Evolutionary conservation across 352 stramenopile species (phyloP).

Genomic region (Pythium myriotylum): DNA sequence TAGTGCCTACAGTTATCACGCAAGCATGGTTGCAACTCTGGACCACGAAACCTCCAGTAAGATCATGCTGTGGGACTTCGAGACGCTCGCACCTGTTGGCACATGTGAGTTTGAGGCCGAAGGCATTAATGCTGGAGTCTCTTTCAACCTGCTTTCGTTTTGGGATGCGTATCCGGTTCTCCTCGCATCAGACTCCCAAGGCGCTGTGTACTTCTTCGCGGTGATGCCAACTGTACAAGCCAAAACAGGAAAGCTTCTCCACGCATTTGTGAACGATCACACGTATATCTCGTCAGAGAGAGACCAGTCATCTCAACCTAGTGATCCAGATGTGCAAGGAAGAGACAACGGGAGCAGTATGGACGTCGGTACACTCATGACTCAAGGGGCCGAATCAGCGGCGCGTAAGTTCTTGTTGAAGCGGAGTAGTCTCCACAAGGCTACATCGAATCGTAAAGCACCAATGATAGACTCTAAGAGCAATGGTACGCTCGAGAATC

Average conservation of each 20-base stretch:
- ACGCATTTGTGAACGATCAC: conserved; percentile 61
- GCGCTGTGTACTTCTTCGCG: conserved; percentile 62
- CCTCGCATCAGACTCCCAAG: conserved; percentile 47
- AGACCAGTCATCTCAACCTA: too few relatives aligned
- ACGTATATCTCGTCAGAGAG: not conserved
- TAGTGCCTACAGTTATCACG: conserved; percentile 69
- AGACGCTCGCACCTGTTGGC: conserved; percentile 55
- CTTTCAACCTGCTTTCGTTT: conserved; percentile 59
- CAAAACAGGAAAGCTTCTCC: conserved; percentile 50
- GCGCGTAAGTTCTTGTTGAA: conserved; percentile 43
- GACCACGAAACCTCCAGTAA: conserved; percentile 32
- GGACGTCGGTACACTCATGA: conserved; percentile 29
- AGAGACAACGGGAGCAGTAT: not conserved
- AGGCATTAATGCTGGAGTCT: conserved; percentile 17
- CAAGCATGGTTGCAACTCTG: conserved; percentile 68
- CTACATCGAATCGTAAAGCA: not conserved
- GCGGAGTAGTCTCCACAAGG: conserved; percentile 24
- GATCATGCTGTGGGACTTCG: conserved; percentile 81
- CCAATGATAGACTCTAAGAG: too few relatives aligned
- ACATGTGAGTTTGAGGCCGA: conserved; percentile 36
- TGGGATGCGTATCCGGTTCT: conserved; percentile 75
- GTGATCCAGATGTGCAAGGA: not conserved
- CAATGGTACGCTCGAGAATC: too few relatives aligned
- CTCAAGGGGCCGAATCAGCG: conserved; percentile 35
- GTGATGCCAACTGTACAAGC: conserved; percentile 44